A percentile compares a stretch with the other conserved stretches of the same genome.
phyloP scores from a whole-genome alignment of 2,329 filamentous ascomycete species.

The Ceratocystis albifundus region DNA sequence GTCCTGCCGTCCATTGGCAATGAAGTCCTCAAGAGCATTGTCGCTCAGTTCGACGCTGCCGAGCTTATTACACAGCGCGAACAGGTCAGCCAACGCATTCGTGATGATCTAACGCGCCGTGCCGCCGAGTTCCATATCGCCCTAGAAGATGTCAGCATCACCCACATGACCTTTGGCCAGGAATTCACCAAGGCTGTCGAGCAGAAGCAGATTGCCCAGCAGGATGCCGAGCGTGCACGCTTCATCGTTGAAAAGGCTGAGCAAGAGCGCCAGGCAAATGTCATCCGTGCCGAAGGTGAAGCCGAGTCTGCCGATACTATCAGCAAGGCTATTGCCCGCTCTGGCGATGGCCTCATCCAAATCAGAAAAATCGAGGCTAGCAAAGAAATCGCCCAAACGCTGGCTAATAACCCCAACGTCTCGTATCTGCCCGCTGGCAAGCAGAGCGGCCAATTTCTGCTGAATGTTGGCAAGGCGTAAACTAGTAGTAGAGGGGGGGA shows the following conservation, averaged over 20 bases:
- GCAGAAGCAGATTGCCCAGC: constrained; percentile 99
- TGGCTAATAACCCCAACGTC: constrained; percentile 86
- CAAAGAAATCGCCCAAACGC: constrained; percentile 83
- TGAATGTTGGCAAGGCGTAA: constrained; percentile 40
- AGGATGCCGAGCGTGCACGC: constrained; percentile 90
- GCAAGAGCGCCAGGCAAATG: constrained; percentile 96
- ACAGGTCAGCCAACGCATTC: constrained; percentile 90
- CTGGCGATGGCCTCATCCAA: constrained; percentile 84
- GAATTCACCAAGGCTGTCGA: constrained; percentile 98
- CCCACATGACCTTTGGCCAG: constrained; percentile 98
- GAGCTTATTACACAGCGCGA: constrained; percentile 99
- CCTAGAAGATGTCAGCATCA: constrained; percentile 97
- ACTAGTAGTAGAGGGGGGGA: not conserved
- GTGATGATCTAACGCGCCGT: constrained; percentile 78
- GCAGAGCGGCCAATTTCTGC: constrained; percentile 47
- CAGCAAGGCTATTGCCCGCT: constrained; percentile 82
- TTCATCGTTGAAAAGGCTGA: constrained; percentile 99
- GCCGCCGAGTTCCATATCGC: constrained; percentile 97
- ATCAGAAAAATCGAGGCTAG: constrained; percentile 96
- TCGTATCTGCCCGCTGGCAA: constrained; percentile 78
- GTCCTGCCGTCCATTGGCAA: constrained; percentile 98
- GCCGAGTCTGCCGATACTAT: constrained; percentile 95
- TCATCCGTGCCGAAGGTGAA: constrained; percentile 95
- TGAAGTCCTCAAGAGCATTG: constrained; percentile 97
- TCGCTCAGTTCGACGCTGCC: constrained; percentile 95